A percentile compares a stretch with the other conserved stretches of the same genome.
phyloP scores from a whole-genome alignment of 192 early-diverging fungal species.

The Mortierella claussenii region DNA sequence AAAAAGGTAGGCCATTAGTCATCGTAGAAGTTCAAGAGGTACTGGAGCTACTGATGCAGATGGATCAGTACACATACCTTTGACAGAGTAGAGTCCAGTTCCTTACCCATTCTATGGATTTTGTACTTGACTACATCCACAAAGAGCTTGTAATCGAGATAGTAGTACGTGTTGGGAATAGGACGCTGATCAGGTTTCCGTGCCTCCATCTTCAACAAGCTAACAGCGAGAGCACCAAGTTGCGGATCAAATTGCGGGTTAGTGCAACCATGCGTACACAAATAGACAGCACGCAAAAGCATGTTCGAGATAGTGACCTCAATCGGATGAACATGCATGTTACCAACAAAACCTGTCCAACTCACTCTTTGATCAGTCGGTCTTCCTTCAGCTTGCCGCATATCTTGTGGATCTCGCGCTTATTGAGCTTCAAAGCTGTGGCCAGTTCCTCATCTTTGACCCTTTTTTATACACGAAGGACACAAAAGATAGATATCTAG shows the following conservation, averaged over 20 bases:
- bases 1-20: no score
- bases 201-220: constrained; percentile 63
- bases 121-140: constrained; percentile 93
- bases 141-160: constrained; percentile 93
- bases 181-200: constrained; percentile 67
- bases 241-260: background rate
- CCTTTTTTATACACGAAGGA: constrained; percentile 32
- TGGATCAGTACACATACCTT: no score
- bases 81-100: constrained; percentile 65
- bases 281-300: no score
- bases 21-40: no score
- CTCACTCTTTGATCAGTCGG: constrained; percentile 77
- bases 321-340: no score
- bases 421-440: constrained; percentile 67
- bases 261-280: no score
- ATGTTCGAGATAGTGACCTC: no score
- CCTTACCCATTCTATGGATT: constrained; percentile 84
- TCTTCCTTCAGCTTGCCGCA: constrained; percentile 84
- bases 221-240: constrained; percentile 9
- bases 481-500: background rate
- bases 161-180: constrained; percentile 78
- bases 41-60: no score
- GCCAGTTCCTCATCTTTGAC: constrained; percentile 85
- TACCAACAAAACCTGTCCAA: no score
- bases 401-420: constrained; percentile 79